Base-by-base conservation (phyloP, 2,329 filamentous ascomycete species). In the Cryphonectria naterciae region DNA sequence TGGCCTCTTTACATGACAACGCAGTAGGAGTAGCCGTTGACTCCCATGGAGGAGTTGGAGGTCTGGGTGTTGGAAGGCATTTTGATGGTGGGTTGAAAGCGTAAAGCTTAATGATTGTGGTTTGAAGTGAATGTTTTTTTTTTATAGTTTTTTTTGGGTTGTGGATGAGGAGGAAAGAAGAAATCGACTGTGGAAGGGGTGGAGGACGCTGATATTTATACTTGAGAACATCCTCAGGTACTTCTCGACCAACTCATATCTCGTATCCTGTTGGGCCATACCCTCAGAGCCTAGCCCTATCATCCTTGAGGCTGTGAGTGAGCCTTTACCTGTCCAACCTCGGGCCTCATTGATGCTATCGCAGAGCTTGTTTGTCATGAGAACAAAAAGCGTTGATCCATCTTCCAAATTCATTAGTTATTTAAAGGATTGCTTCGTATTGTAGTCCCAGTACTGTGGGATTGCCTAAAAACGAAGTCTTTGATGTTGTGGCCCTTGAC, bases 1-100 rank as follows among this genome's bases (percentile, higher is more conserved):
- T 37, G n/a, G 37, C 65, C 35, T 1, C 41, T 78, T 77, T 79
- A 80, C 78, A 80, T 78, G 75, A 79, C 75, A 74, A 78, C 74
- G 75, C 78, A 80, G 76, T 77, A 77, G 75, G 72, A 75, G 73
- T 75, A 74, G 52, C 66, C 73, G 39, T 71, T 72, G 76, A 76
- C 73, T 75, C 75, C 76, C 72, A 74, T 76, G 73, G 74, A 70
- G 74, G 76, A 75, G 74, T 77, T 71, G 73, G 76, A 76, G 64
- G 74, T 73, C 73, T 76, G 73, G 70, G 73, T 75, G 70, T 74
- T 68, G 75, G 77, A 77, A 77, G 77, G 76, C 78, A 79, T 79
- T 68, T 78, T 79, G 78, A 75, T 74, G 70, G 75, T 68, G 71
- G 41, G 62, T n/a, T 46, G 46, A 46, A 72, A 67, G 65, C 66